phyloP scores from a whole-genome alignment of 1,284 basidiomycete species.

The Retiboletus flavoniger region DNA sequence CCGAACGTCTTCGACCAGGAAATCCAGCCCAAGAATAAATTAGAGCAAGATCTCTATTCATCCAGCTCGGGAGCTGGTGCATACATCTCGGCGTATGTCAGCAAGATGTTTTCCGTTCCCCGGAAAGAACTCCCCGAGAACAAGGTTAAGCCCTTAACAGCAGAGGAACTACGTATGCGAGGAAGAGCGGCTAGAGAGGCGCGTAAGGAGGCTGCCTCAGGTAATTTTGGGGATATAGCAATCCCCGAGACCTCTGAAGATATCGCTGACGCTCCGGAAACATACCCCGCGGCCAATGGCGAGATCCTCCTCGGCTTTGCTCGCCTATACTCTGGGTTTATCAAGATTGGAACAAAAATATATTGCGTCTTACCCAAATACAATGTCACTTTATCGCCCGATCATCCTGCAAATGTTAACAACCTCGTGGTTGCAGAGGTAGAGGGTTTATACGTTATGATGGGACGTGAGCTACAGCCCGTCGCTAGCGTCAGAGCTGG shows the following conservation, averaged over 20 bases:
- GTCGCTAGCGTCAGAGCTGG: constrained; percentile 89
- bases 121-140: constrained; percentile 82
- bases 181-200: constrained; percentile 66
- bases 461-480: constrained; percentile 90
- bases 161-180: constrained; percentile 81
- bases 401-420: constrained; percentile 70
- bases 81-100: constrained; percentile 84
- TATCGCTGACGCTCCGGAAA: constrained; percentile 15
- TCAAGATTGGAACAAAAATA: constrained; percentile 66
- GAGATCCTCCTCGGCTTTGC: constrained; percentile 90
- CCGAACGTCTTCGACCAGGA: constrained; percentile 67
- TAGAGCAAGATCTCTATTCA: constrained; percentile 81
- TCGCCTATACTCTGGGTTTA: constrained; percentile 87
- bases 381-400: constrained; percentile 62
- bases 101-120: constrained; percentile 97
- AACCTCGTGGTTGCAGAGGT: constrained; percentile 66
- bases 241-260: constrained; percentile 21
- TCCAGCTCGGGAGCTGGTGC: constrained; percentile 64
- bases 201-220: constrained; percentile 35
- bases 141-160: constrained; percentile 74
- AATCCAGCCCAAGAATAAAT: constrained; percentile 65
- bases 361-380: constrained; percentile 90
- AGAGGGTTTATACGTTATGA: constrained; percentile 91
- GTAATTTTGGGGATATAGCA: constrained; percentile 25
- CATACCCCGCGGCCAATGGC: constrained; percentile 30